Evolutionary conservation across 169 alveolate species (phyloP).

Genomic region (Eimeria mitis): DNA sequence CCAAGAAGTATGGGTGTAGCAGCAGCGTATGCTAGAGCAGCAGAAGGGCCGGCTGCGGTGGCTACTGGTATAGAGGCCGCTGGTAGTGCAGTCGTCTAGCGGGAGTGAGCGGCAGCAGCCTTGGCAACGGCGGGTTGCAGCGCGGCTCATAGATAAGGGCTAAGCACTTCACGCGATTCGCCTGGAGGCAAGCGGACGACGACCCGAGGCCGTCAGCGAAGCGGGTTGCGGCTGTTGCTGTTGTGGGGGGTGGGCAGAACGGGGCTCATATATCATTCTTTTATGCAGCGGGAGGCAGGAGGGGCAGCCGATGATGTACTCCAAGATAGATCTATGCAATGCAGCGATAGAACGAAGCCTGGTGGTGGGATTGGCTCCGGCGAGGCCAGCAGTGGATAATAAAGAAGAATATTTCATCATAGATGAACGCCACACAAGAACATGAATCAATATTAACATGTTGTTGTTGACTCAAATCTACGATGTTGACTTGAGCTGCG

Average conservation of each 20-base stretch:
- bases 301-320: background rate
- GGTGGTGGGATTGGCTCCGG: background rate
- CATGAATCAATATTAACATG: too few relatives aligned
- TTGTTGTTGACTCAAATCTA: too few relatives aligned
- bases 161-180: background rate
- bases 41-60: background rate
- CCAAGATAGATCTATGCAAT: background rate
- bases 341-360: background rate
- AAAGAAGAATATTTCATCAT: background rate
- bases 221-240: background rate
- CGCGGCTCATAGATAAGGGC: background rate
- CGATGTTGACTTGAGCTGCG: background rate
- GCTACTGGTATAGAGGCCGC: background rate
- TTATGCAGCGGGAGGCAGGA: background rate
- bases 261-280: background rate
- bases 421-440: background rate
- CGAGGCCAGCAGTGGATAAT: background rate
- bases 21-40: background rate
- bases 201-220: background rate
- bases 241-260: background rate
- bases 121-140: background rate
- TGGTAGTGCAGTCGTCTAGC: background rate
- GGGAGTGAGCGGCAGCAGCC: background rate
- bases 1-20: background rate
- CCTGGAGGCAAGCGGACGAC: background rate